These are phyloP conservation scores for Backusella australiensis DNA, from an alignment of 192 early-diverging fungal genomes.

Conservation along the genomic window DNA sequence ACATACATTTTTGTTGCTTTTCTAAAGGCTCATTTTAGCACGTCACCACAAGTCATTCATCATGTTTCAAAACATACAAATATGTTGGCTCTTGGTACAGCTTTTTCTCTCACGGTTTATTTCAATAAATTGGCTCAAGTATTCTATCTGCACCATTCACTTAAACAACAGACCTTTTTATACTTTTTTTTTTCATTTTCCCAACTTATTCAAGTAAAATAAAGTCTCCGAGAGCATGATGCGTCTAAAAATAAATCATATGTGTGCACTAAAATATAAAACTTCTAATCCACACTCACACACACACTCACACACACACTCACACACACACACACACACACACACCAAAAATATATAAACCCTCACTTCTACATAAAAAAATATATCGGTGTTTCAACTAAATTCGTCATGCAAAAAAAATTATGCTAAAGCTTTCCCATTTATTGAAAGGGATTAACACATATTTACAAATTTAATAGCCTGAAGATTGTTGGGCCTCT, in stretches of 20 bases:
- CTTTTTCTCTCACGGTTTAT: background rate
- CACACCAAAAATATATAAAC: background rate
- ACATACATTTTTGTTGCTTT: background rate
- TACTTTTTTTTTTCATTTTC: background rate
- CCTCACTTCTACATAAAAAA: background rate
- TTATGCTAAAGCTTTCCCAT: background rate
- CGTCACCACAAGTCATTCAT: background rate
- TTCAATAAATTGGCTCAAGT: background rate
- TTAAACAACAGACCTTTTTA: background rate
- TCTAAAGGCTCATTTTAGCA: background rate
- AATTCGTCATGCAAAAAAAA: background rate
- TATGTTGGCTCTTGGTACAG: background rate
- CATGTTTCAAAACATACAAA: background rate
- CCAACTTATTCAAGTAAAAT: background rate
- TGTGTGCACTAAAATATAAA: background rate
- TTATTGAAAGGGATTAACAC: background rate
- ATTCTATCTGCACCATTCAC: background rate
- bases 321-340: background rate
- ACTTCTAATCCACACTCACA: background rate
- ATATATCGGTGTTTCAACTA: background rate
- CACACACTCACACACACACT: background rate
- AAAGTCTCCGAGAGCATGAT: background rate
- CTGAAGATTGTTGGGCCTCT: conserved; percentile 13
- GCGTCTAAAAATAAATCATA: background rate
- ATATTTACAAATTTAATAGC: conserved; percentile 6